Percentiles rank a stretch among this genome's conserved stretches.
phyloP scores from a whole-genome alignment of 2,329 filamentous ascomycete species.

The Geosmithia morbida region DNA sequence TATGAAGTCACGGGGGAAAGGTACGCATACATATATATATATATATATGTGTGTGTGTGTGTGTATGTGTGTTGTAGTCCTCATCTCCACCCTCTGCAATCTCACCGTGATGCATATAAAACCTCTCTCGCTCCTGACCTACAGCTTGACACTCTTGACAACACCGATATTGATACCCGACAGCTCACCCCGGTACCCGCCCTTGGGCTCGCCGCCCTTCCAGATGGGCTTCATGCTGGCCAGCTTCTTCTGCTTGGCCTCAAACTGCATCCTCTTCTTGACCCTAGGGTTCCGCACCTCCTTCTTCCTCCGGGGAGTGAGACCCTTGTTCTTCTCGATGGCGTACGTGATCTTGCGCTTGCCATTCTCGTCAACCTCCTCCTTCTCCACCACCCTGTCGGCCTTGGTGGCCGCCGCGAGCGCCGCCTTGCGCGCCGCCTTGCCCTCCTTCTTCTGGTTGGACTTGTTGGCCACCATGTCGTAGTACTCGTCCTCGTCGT shows the following conservation, averaged over 20 bases:
- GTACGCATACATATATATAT: no score
- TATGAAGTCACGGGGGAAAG: no score
- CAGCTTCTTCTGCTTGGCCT: constrained; percentile 95
- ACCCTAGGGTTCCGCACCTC: constrained; percentile 88
- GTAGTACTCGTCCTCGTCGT: constrained; percentile 68
- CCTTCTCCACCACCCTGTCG: constrained; percentile 48
- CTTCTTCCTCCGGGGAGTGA: constrained; percentile 83
- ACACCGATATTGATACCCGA: constrained; percentile 92
- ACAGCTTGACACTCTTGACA: constrained; percentile 88
- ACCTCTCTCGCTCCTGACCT: constrained; percentile 11
- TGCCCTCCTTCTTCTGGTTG: constrained; percentile 61
- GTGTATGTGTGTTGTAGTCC: no score
- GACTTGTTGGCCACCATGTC: constrained; percentile 63
- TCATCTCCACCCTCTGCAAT: no score
- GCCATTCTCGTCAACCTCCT: constrained; percentile 64
- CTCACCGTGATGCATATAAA: neutral
- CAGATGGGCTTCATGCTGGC: constrained; percentile 74
- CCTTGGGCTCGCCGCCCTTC: constrained; percentile 69
- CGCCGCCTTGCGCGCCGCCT: constrained; percentile 41
- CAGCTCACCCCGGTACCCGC: constrained; percentile 80
- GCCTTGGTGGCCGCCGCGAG: constrained; percentile 47
- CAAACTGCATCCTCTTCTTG: constrained; percentile 95
- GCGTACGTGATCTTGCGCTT: constrained; percentile 87
- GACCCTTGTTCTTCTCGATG: constrained; percentile 95
- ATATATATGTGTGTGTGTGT: no score